Conservation (phyloP, 2,329 filamentous ascomycete genomes). For the Colletotrichum filicis region DNA sequence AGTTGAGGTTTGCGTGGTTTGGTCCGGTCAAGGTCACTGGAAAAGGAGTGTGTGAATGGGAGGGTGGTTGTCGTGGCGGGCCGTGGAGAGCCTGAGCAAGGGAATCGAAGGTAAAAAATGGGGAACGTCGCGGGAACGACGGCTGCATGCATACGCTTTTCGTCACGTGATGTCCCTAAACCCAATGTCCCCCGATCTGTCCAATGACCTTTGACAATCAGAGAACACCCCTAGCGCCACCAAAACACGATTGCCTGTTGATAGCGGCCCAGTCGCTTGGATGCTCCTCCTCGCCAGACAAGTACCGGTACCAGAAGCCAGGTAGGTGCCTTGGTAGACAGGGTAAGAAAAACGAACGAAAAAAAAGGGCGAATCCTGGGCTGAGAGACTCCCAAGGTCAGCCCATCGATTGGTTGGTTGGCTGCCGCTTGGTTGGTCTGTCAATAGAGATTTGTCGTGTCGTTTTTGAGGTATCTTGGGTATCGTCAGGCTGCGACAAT, state of each 20-base stretch:
- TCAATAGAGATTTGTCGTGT: not conserved
- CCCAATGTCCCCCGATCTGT: conserved; percentile 15
- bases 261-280: not conserved
- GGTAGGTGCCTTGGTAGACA: not conserved
- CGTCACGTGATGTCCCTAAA: conserved; percentile 30
- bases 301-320: not conserved
- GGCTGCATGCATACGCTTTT: conserved; percentile 32
- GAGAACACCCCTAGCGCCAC: not conserved
- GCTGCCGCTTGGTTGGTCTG: not conserved
- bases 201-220: conserved; percentile 17
- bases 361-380: too few species aligned
- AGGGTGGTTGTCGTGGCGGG: not conserved
- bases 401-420: not conserved
- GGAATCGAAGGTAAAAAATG: conserved; percentile 31
- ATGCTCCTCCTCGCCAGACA: not conserved
- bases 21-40: too few species aligned
- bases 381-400: not conserved
- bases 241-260: not conserved
- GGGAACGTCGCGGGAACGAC: conserved; percentile 30
- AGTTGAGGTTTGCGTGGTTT: not conserved
- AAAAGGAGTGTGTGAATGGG: not conserved
- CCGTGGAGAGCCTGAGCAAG: conserved; percentile 18
- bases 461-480: not conserved
- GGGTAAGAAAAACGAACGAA: not conserved
- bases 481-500: not conserved